phyloP scores from a whole-genome alignment of 139 green algal genomes.

The Coelastrella sp. region DNA sequence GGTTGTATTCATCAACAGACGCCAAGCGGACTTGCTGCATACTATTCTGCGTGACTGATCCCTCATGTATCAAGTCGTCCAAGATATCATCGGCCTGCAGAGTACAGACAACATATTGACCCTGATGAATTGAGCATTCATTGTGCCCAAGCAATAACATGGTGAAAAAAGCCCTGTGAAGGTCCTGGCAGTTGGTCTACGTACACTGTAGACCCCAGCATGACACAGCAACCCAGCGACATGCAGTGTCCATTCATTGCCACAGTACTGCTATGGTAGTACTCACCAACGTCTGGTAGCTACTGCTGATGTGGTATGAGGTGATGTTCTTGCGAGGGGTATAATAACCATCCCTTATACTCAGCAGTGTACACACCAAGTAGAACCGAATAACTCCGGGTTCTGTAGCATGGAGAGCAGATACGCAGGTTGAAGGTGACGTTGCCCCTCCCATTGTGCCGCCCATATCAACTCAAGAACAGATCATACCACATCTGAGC shows the following conservation, averaged over 20 bases:
- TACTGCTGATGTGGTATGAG: not conserved
- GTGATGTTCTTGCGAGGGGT: slow-evolving; percentile 7
- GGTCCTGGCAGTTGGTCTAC: no score
- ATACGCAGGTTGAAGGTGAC: no score
- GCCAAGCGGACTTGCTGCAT: slow-evolving; percentile 13
- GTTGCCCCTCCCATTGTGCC: no score
- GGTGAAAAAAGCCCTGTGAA: no score
- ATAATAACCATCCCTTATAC: not conserved
- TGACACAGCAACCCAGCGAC: not conserved
- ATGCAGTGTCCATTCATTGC: not conserved
- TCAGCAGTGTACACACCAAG: not conserved
- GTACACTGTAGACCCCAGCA: not conserved
- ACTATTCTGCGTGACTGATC: not conserved
- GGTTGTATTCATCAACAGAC: not conserved
- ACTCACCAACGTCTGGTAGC: not conserved
- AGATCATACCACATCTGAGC: not conserved
- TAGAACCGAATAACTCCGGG: slow-evolving; percentile 10
- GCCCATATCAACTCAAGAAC: no score
- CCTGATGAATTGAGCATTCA: no score
- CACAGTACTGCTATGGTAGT: not conserved
- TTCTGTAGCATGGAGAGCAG: not conserved
- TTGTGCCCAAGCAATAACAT: no score
- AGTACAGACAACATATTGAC: no score
- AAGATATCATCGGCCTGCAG: not conserved
- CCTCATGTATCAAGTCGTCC: not conserved